Percentiles rank a stretch among this genome's conserved stretches.
Evolutionary conservation across 768 basidiomycete genomes (phyloP).

Genomic region (Pholiota molesta): DNA sequence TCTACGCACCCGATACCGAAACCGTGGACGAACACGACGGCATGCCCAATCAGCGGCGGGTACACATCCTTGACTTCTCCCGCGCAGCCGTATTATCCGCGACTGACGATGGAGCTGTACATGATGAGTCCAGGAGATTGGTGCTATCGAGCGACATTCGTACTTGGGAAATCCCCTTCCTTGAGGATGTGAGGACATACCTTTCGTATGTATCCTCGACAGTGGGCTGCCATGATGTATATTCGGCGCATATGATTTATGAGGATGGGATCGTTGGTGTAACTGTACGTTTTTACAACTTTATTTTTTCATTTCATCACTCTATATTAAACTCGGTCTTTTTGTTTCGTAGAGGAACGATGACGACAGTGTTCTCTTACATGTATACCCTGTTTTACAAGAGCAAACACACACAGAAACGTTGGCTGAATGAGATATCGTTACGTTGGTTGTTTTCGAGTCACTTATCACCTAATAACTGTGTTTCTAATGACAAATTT

Average conservation of each 20-base stretch:
- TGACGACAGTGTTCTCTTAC: no score
- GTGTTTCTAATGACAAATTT: no score
- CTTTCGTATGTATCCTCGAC: not conserved
- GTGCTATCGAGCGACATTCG: not conserved
- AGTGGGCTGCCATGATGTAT: not conserved
- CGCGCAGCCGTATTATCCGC: not conserved
- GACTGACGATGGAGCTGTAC: no score
- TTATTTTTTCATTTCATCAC: not conserved
- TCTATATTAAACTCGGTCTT: no score
- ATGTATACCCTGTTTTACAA: no score
- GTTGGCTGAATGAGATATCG: no score
- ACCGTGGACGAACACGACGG: not conserved
- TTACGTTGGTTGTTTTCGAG: no score
- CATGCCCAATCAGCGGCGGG: no score
- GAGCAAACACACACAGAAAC: no score
- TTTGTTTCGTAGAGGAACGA: no score
- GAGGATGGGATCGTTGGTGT: not conserved
- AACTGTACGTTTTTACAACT: not conserved
- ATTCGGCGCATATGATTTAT: conserved; percentile 1
- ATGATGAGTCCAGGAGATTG: not conserved
- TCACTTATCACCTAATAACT: no score
- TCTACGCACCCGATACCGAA: not conserved
- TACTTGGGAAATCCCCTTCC: not conserved
- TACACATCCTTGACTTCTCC: not conserved
- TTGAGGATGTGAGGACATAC: not conserved